Conservation (phyloP, 2,329 filamentous ascomycete genomes). For the Nothomitra cinnamomea region DNA sequence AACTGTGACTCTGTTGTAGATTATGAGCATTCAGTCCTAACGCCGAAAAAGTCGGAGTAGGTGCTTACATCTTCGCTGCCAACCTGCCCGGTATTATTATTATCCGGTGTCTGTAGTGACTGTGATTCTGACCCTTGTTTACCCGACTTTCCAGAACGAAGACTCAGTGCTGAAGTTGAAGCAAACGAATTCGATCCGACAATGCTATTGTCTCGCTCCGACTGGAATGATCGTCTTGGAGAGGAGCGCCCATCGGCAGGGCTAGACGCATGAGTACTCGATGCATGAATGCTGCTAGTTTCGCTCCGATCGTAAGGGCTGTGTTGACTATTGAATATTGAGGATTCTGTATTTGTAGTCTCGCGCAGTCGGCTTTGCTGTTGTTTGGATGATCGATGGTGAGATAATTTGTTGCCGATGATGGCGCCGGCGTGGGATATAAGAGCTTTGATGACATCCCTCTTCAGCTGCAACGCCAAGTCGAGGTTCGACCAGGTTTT, state of each 20-base stretch:
- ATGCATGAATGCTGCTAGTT: constrained; percentile 7
- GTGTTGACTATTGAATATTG: neutral
- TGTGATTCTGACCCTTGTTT: constrained; percentile 7
- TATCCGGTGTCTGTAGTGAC: neutral
- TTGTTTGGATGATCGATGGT: constrained; percentile 65
- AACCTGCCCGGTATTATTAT: constrained; percentile 1
- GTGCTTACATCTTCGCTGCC: neutral
- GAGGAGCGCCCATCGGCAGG: neutral
- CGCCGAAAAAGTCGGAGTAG: neutral
- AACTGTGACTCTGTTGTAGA: constrained; percentile 6
- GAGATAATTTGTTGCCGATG: constrained; percentile 90
- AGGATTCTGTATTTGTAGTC: constrained; percentile 44
- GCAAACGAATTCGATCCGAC: constrained; percentile 1
- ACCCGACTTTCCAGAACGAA: constrained; percentile 2
- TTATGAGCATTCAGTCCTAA: neutral
- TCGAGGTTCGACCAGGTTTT: constrained; percentile 99
- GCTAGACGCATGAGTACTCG: neutral
- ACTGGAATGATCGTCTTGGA: neutral
- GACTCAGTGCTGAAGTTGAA: constrained; percentile 5
- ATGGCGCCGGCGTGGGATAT: constrained; percentile 94
- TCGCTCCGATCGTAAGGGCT: constrained; percentile 1
- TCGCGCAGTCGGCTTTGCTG: constrained; percentile 68
- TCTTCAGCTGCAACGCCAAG: constrained; percentile 80
- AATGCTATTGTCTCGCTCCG: neutral
- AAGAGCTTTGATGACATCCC: constrained; percentile 80